Conservation (phyloP, 2,329 filamentous ascomycete genomes). For the Karstenula rhodostoma region DNA sequence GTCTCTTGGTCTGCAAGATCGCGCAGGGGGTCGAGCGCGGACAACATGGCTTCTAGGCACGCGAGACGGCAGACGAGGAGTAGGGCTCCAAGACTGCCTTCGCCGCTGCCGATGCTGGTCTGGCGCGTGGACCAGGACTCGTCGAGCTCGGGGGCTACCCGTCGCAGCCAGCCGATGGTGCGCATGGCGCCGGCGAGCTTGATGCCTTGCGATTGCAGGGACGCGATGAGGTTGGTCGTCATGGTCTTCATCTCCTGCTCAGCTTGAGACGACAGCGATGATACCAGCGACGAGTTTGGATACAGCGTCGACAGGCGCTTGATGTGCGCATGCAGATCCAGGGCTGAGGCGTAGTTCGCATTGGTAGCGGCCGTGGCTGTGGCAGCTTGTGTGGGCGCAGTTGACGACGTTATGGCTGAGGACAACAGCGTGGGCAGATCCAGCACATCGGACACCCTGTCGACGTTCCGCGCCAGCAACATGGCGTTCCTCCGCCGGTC, state of each 20-base stretch:
- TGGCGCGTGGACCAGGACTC: conserved; percentile 44
- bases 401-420: conserved; percentile 72
- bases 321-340: conserved; percentile 94
- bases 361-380: conserved; percentile 51
- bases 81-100: conserved; percentile 79
- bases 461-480: conserved; percentile 83
- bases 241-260: conserved; percentile 89
- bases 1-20: conserved; percentile 91
- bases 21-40: conserved; percentile 82
- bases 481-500: conserved; percentile 80
- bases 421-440: conserved; percentile 87
- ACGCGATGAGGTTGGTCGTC: conserved; percentile 81
- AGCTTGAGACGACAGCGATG: conserved; percentile 76
- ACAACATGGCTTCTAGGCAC: conserved; percentile 80
- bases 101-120: conserved; percentile 45
- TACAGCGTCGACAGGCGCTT: conserved; percentile 84
- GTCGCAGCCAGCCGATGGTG: conserved; percentile 88
- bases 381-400: conserved; percentile 57
- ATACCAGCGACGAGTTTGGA: conserved; percentile 77
- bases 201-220: conserved; percentile 77
- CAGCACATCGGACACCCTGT: conserved; percentile 87
- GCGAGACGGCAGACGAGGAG: conserved; percentile 87
- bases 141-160: conserved; percentile 83
- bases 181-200: conserved; percentile 91
- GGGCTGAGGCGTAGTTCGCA: conserved; percentile 83